These are phyloP conservation scores for Xylaria sp. DNA, from an alignment of 2,329 filamentous ascomycete genomes.

Conservation along the genomic window DNA sequence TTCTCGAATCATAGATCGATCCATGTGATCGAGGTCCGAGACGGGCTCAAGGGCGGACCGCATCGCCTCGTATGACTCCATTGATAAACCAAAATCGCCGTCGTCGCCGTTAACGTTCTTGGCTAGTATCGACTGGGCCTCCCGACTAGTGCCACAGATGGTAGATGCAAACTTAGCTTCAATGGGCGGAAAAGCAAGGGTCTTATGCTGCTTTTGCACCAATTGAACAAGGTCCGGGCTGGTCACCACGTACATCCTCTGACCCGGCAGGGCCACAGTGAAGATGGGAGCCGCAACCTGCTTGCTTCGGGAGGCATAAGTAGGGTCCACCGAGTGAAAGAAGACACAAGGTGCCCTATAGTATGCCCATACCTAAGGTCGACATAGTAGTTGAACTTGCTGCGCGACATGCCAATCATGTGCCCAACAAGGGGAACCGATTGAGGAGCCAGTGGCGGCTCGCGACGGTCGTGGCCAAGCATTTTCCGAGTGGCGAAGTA, in stretches of 20 bases:
- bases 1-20: slow-evolving; percentile 50
- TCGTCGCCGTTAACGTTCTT: slow-evolving; percentile 53
- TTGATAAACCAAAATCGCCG: slow-evolving; percentile 48
- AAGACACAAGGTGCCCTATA: slow-evolving; percentile 1
- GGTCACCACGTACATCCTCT: slow-evolving; percentile 57
- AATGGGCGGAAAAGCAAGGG: slow-evolving; percentile 54
- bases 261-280: slow-evolving; percentile 55
- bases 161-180: slow-evolving; percentile 49
- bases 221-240: slow-evolving; percentile 51
- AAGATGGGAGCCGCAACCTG: slow-evolving; percentile 50
- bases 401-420: slow-evolving; percentile 47
- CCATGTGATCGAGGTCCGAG: slow-evolving; percentile 51
- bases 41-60: slow-evolving; percentile 49
- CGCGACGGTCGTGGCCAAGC: slow-evolving; percentile 46
- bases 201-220: slow-evolving; percentile 54
- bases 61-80: slow-evolving; percentile 52
- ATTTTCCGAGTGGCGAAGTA: slow-evolving; percentile 37
- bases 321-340: background rate
- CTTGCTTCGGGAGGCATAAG: slow-evolving; percentile 31
- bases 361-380: slow-evolving; percentile 45
- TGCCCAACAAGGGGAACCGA: slow-evolving; percentile 51
- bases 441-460: slow-evolving; percentile 49
- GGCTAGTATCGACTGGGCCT: slow-evolving; percentile 47
- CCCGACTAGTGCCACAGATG: slow-evolving; percentile 48
- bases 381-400: slow-evolving; percentile 50